Percentiles rank a stretch among this genome's conserved stretches.
These are phyloP conservation scores for Salix suchowensis DNA, from an alignment of 345 rosid species.

Conservation along the genomic window DNA sequence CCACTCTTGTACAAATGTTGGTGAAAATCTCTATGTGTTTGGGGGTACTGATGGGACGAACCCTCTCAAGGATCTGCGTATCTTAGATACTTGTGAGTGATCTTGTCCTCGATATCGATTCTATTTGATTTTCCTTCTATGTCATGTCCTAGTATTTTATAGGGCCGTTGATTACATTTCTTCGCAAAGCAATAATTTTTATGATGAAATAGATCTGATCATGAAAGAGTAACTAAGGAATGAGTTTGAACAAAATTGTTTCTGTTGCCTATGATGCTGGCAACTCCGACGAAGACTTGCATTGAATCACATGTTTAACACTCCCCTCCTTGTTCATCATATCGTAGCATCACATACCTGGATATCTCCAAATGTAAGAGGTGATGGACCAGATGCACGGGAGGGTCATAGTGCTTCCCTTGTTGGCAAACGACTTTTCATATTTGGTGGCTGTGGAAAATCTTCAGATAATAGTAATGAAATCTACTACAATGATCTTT, in stretches of 20 bases:
- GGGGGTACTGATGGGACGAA: conserved; percentile 93
- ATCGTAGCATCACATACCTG: conserved; percentile 78
- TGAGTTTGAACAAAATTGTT: background rate
- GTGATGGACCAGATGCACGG: conserved; percentile 88
- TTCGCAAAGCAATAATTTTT: background rate
- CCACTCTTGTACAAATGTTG: conserved; percentile 79
- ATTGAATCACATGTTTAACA: background rate
- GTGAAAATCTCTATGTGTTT: conserved; percentile 68
- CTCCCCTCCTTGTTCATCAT: conserved; percentile 1
- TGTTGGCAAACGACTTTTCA: conserved; percentile 78
- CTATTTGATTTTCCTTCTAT: conserved; percentile 4
- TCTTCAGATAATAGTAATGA: conserved; percentile 57
- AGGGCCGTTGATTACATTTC: background rate
- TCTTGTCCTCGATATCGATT: conserved; percentile 4
- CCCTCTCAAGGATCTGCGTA: conserved; percentile 76
- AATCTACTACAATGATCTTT: conserved; percentile 83
- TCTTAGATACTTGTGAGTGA: conserved; percentile 76
- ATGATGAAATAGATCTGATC: background rate
- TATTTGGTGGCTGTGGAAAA: conserved; percentile 95
- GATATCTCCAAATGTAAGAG: conserved; percentile 82
- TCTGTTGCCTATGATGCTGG: background rate
- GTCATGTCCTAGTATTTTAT: background rate
- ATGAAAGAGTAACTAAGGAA: background rate
- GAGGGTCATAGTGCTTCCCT: conserved; percentile 94
- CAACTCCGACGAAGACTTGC: background rate